A percentile compares a stretch with the other conserved stretches of the same genome.
Conservation (phyloP, 345 rosid species). For the Lenwebbia sp. region DNA sequence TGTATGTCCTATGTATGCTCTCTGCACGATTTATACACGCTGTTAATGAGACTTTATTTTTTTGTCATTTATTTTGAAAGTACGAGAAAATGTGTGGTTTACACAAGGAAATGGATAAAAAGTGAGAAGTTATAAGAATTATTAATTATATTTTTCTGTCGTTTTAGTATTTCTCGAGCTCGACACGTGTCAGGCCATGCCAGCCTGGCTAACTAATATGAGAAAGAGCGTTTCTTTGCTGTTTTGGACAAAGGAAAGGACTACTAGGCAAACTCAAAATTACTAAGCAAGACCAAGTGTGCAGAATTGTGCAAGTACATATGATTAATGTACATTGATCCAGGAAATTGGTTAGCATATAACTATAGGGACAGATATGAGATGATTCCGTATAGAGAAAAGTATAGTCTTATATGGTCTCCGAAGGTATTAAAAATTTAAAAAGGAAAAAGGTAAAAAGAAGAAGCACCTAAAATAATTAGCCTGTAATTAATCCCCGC, state of each 20-base stretch:
- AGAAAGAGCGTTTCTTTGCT: no score
- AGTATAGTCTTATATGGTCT: neutral
- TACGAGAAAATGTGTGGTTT: no score
- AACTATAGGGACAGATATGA: neutral
- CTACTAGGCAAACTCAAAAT: neutral
- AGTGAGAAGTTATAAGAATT: no score
- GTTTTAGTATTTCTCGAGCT: neutral
- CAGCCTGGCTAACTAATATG: neutral
- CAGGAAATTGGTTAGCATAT: neutral
- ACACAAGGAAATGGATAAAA: no score
- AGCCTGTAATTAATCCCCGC: slow-evolving; percentile 13
- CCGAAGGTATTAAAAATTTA: neutral
- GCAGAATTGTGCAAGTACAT: neutral
- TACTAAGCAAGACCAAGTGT: neutral
- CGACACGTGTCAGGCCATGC: no score
- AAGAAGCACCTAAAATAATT: neutral
- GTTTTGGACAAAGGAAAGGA: no score
- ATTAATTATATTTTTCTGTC: no score
- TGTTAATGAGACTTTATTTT: no score
- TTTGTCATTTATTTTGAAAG: no score
- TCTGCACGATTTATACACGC: no score
- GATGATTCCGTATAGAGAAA: neutral
- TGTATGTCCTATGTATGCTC: no score
- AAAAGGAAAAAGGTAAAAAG: neutral
- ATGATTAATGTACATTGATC: neutral